Evolutionary conservation across 2,329 filamentous ascomycete species (phyloP).

Genomic region (Rhexocercosporidium sp.): DNA sequence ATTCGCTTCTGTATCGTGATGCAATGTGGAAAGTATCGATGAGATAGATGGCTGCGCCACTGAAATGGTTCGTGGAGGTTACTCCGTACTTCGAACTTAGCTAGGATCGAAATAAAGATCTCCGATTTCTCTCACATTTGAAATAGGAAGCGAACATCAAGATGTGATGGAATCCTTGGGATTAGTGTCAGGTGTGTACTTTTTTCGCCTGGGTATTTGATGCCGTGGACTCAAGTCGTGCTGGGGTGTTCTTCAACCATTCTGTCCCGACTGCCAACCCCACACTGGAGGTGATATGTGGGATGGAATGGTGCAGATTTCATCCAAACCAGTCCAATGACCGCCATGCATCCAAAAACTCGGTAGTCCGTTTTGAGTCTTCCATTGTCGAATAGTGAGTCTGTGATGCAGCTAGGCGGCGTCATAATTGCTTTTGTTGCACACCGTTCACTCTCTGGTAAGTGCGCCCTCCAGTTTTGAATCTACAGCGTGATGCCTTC

Average conservation of each 20-base stretch:
- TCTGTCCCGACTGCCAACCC: conserved; percentile 11
- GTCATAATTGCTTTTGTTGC: conserved; percentile 21
- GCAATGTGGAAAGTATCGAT: neutral
- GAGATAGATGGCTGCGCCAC: neutral
- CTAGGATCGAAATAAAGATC: conserved; percentile 4
- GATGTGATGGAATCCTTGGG: conserved; percentile 12
- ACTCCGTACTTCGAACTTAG: neutral
- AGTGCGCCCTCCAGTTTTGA: neutral
- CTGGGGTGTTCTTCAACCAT: conserved; percentile 7
- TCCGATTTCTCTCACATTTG: neutral
- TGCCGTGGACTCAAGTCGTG: neutral
- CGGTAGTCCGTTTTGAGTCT: conserved; percentile 17
- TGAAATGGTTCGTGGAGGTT: conserved; percentile 3
- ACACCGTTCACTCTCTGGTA: neutral
- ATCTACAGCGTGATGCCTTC: neutral
- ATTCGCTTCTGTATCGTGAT: neutral
- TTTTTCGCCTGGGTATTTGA: neutral
- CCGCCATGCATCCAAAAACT: conserved; percentile 1
- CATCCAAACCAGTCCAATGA: conserved; percentile 16
- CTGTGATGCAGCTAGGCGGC: conserved; percentile 7
- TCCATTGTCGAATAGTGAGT: conserved; percentile 24
- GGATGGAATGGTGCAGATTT: conserved; percentile 12
- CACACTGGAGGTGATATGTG: conserved; percentile 3
- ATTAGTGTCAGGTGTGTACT: conserved; percentile 2
- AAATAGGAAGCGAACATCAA: neutral